A percentile compares a stretch with the other conserved stretches of the same genome.
These are phyloP conservation scores for Tricharina praecox DNA, from an alignment of 495 filamentous ascomycete species.

Conservation along the genomic window DNA sequence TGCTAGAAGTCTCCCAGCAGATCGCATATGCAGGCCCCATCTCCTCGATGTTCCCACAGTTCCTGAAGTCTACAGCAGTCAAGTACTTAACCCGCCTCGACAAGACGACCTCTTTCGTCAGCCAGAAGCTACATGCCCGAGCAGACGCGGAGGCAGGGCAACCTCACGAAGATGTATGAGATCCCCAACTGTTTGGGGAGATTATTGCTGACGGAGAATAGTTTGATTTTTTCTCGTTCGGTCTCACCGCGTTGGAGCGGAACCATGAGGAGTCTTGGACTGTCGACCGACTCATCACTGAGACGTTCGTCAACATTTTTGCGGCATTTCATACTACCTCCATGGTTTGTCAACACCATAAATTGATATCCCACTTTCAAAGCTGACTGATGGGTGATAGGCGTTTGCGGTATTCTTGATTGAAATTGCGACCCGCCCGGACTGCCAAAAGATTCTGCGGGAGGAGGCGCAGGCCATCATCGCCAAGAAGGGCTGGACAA, in stretches of 20 bases:
- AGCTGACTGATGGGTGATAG: background rate
- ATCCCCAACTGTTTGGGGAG: background rate
- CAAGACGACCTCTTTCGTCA: background rate
- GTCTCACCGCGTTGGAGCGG: background rate
- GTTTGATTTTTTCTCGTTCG: background rate
- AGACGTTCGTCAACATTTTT: background rate
- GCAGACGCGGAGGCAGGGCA: background rate
- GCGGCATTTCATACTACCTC: conserved; percentile 1
- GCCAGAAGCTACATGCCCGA: background rate
- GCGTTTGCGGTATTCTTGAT: background rate
- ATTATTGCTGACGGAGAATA: background rate
- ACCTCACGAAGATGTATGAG: background rate
- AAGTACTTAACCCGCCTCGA: background rate
- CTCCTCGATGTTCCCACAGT: background rate
- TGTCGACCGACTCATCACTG: background rate
- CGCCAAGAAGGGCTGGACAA: conserved; percentile 1
- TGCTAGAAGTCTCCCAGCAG: background rate
- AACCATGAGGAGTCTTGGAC: background rate
- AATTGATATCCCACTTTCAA: background rate
- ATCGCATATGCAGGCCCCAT: background rate
- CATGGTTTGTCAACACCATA: background rate
- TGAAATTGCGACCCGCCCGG: background rate
- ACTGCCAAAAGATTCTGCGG: background rate
- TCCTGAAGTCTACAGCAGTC: background rate
- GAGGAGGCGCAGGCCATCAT: background rate